Evolutionary conservation across 2,329 filamentous ascomycete genomes (phyloP), one percentile per base, ranked within the genome.

Genomic region (Nemania sp.): DNA sequence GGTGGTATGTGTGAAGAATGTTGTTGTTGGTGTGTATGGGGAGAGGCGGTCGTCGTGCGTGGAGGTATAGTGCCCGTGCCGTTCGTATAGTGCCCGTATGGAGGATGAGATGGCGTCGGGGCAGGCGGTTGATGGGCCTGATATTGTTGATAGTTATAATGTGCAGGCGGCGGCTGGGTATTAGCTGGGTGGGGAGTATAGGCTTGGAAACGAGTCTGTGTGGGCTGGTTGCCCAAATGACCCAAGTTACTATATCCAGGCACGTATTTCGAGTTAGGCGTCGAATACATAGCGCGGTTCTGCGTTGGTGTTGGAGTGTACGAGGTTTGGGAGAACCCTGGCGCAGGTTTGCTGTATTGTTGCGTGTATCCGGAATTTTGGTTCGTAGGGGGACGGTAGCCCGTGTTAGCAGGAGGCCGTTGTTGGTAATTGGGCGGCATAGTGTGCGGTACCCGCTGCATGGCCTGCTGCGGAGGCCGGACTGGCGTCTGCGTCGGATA

Each of bases 331-430:
- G 77, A 75, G 52, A 80, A 83, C 0, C 77, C 75, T 6, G 76
- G 75, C 52, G 80, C 77, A 9, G 76, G 71, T 64, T 84, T 83
- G 43, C 74, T 75, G 46, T 81, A 70, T 60, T 79, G 78, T 6
- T 77, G 76, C 4, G 76, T 73, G 58, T 77, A 82, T 42, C 57
- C 62, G 14, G 63, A 46, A 40, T 59, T 74, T 7, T 72, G 68
- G 59, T 77, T 75, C 44, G 78, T 80, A 5, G 77, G 71, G 28
- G 77, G 75, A 24, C 78, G 73, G 64, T 81, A 83, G 50, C 77
- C 74, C 30, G 79, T 75, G n/a, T 70, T 70, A 9, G 68, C 64
- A 14, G 72, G 65, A 39, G 70, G 66, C 7, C 67, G 70, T 51
- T 63, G 67, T n/a, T 67, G 65, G 54, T 71, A 70, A 6, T 52